Evolutionary conservation across 306 rosid species (phyloP), one percentile per base, ranked within the genome.

Genomic region (Luffa acutangula): DNA sequence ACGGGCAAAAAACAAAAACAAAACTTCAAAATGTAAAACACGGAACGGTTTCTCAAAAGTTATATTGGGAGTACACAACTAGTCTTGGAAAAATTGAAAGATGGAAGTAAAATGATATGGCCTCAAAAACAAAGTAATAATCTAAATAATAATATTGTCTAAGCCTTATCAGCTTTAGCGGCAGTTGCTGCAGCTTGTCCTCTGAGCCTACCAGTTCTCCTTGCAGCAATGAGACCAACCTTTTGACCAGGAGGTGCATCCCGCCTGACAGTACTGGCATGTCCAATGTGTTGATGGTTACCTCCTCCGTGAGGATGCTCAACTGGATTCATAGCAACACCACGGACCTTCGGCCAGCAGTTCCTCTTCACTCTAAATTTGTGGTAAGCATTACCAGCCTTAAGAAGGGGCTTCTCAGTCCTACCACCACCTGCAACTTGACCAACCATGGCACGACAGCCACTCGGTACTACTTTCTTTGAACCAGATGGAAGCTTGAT

Each of bases 231-330:
- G 65, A 92, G 97, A 81, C 97, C 94, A 54, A 90, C 97, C 89
- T 90, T 92, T 77, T 92, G 97, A 1, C 97, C 97, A 5, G 94
- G 97, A 73, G 93, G 90, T 46, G 97, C 93, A 85, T 89, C 93
- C 45, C 94, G 91, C 41, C 94, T 84, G 56, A 92, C 94, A 0
- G 93, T 92, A 83, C 93, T 88, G 2, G 97, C 97, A 72, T 92
- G 97, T 0, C 97, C 94, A 79, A 92, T 92, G 31, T 92, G 97
- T 74, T 92, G 97, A 80, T 92, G 97, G 86, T 92, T 92, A 88
- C 97, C 94, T 82, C 97, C 97, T 82, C 97, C 97, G 6, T 92
- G 97, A 73, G 97, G 97, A 92, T 90, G 97, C 86, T 92, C 94
- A 56, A 92, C 97, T 1, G 97, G 97, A 39, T 92, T 92, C 97